Base-by-base conservation (phyloP, 805 yeast species). In the Ogataea parapolymorpha region DNA sequence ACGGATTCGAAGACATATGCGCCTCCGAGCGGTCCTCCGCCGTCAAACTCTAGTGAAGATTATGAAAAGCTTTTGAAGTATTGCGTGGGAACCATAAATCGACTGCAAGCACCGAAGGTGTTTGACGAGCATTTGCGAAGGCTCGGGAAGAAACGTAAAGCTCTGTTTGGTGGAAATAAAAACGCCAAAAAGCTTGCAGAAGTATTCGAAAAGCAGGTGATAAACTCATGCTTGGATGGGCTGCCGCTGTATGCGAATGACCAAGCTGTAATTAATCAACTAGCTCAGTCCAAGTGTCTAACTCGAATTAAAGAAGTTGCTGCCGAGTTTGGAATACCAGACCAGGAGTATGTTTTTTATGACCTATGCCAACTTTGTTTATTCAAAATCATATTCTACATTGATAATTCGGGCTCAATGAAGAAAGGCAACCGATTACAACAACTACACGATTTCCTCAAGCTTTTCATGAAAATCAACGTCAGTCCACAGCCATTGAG, bases 401-500 rank as follows among this genome's bases (percentile, higher is more conserved):
- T 54, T 22, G 59, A 54, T 39, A 54, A 54, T 29, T 54, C 59
- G 1, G 56, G 56, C 10, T 53, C 57, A 9, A 54, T 54, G 59
- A 18, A 31, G 11, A 13, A 42, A 4, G 54, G 53, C 18, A 44
- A 38, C 12, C 46, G 57, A 35, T 41, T 51, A 17, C 38, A 41
- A 13, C 59, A 54, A 34, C 34, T 54, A 16, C 42, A 46, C 15
- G 45, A 43, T 32, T 54, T 54, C 18, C 37, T 54, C 11, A 32
- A 23, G 5, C 38, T 54, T 14, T 53, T 54, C 32, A 29, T 54
- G 28, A 35, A 45, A 14, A 46, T 49, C 9, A 54, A 54, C 33
- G 55, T 54, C 28, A 48, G 53, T 32, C 38, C 34, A 13, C 49
- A 51, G 26, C 57, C 59, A 7, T 27, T 54, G 20, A 51, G 42